Conservation (phyloP, 2,329 filamentous ascomycete genomes). For the Scedosporium dehoogii region DNA sequence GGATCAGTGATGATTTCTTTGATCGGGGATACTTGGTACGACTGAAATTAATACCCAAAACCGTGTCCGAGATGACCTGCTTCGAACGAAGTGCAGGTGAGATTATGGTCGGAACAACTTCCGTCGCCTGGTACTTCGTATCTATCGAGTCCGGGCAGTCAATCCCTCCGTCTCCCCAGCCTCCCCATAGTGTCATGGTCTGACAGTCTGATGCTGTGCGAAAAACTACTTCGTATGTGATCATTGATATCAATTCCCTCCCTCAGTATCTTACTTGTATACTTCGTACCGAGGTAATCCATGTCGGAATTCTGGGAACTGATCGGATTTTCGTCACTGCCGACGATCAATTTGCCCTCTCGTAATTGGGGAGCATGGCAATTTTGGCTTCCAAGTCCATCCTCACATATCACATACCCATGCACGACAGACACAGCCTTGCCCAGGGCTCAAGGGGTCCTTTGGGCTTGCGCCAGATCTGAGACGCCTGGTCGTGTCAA, state of each 20-base stretch:
- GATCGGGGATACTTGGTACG: no score
- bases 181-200: background rate
- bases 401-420: no score
- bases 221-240: background rate
- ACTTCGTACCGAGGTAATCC: background rate
- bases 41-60: no score
- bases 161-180: background rate
- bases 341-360: background rate
- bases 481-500: background rate
- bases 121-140: background rate
- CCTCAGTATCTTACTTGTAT: no score
- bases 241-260: background rate
- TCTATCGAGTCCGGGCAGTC: background rate
- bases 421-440: no score
- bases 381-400: no score
- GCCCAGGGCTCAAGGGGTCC: background rate
- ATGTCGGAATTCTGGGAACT: background rate
- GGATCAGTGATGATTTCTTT: no score
- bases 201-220: background rate
- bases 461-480: background rate
- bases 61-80: no score
- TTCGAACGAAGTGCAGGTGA: no score
- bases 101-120: no score
- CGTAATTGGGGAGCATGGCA: background rate
- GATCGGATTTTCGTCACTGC: background rate